phyloP scores from a whole-genome alignment of 2,329 filamentous ascomycete genomes.

The Trichoderma asperellum region DNA sequence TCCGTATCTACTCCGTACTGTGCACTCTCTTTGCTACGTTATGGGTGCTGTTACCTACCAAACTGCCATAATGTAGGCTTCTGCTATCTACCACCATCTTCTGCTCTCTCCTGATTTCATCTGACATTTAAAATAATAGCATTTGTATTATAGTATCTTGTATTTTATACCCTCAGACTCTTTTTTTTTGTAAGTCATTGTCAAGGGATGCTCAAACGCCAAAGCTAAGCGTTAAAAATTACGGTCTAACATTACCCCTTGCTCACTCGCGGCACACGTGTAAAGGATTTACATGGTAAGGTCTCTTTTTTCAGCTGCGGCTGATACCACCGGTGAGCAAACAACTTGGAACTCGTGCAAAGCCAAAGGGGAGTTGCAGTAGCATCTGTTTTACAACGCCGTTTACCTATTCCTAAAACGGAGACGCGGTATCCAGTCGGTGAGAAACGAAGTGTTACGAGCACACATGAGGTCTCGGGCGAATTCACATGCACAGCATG shows the following conservation, averaged over 20 bases:
- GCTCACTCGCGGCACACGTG: neutral
- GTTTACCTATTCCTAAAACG: neutral
- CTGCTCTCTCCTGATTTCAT: neutral
- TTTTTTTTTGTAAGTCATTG: neutral
- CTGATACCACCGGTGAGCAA: conserved; percentile 13
- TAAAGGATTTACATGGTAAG: neutral
- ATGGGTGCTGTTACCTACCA: neutral
- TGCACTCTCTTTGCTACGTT: neutral
- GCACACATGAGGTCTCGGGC: neutral
- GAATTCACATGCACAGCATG: neutral
- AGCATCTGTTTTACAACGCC: neutral
- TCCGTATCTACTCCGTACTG: neutral
- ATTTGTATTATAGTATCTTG: neutral
- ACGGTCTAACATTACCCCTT: conserved; percentile 6
- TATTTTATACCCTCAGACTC: neutral
- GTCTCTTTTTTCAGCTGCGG: conserved; percentile 10
- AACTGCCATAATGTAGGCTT: neutral
- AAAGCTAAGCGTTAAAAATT: neutral
- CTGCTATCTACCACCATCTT: neutral
- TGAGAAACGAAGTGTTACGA: neutral
- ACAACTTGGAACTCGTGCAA: neutral
- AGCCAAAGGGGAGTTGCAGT: neutral
- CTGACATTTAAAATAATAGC: neutral
- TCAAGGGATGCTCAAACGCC: neutral
- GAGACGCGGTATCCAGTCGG: conserved; percentile 10